Evolutionary conservation across 225 moss, liverwort and hornwort genomes (phyloP).

Genomic region (Marchantia paleacea): DNA sequence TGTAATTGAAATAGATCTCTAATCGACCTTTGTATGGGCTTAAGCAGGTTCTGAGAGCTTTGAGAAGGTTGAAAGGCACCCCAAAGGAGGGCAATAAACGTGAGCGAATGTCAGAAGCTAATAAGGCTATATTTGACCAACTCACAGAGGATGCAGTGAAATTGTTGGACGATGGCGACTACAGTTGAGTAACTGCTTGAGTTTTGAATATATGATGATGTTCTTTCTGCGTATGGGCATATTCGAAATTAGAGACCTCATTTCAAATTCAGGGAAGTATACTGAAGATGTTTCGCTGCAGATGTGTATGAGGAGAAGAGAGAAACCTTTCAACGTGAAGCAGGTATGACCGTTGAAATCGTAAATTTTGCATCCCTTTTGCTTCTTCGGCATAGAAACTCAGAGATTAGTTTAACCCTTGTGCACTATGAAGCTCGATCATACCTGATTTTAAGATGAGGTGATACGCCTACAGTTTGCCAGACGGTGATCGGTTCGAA

Average conservation of each 20-base stretch:
- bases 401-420: too few species aligned
- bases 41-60: conserved; percentile 69
- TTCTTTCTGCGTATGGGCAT: not conserved
- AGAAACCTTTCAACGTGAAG: conserved; percentile 85
- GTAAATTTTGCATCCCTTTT: too few species aligned
- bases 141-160: conserved; percentile 97
- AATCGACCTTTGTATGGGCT: not conserved
- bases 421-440: too few species aligned
- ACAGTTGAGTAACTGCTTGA: conserved; percentile 49
- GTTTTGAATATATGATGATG: not conserved
- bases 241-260: too few species aligned
- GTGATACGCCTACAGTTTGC: too few species aligned
- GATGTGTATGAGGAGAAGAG: conserved; percentile 82
- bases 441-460: too few species aligned
- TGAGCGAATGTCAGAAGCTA: conserved; percentile 71
- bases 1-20: too few species aligned
- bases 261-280: not conserved
- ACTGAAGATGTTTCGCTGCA: conserved; percentile 30
- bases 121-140: conserved; percentile 66
- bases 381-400: too few species aligned
- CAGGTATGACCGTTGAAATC: conserved; percentile 61
- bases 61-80: conserved; percentile 78
- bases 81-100: conserved; percentile 63
- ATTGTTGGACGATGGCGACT: conserved; percentile 90
- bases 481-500: not conserved